phyloP scores from a whole-genome alignment of 805 yeast species.

The Novakomyces olei region DNA sequence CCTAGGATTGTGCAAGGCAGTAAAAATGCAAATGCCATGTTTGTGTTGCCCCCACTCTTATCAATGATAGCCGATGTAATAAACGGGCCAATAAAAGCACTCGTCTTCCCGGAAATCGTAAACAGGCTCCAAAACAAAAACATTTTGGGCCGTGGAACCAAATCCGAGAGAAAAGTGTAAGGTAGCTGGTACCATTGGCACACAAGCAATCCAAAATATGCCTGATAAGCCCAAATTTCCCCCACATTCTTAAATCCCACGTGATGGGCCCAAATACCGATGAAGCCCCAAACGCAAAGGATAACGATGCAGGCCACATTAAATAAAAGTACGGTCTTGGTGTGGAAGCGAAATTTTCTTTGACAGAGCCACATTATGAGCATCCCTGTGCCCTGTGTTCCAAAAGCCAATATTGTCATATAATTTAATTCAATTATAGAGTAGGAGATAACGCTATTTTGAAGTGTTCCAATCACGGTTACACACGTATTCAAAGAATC shows the following conservation, averaged over 20 bases:
- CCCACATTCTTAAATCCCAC: neutral
- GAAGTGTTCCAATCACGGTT: neutral
- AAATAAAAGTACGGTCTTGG: neutral
- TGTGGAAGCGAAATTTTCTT: neutral
- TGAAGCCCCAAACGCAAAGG: neutral
- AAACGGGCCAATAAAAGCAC: neutral
- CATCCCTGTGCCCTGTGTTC: neutral
- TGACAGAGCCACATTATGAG: neutral
- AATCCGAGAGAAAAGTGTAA: neutral
- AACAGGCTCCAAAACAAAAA: neutral
- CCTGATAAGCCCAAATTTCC: neutral
- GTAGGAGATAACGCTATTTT: neutral
- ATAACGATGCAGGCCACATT: neutral
- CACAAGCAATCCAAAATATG: neutral
- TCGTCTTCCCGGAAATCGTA: neutral
- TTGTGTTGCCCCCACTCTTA: neutral
- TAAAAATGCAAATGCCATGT: neutral
- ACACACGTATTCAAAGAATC: neutral
- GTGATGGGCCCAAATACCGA: neutral
- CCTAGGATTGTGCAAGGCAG: no score
- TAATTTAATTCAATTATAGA: neutral
- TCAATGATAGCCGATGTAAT: neutral
- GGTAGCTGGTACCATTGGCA: neutral
- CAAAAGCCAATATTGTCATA: neutral
- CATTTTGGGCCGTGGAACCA: neutral